These are phyloP conservation scores for Wickerhamomyces ciferrii DNA, from an alignment of 805 yeast genomes.

Conservation along the genomic window DNA sequence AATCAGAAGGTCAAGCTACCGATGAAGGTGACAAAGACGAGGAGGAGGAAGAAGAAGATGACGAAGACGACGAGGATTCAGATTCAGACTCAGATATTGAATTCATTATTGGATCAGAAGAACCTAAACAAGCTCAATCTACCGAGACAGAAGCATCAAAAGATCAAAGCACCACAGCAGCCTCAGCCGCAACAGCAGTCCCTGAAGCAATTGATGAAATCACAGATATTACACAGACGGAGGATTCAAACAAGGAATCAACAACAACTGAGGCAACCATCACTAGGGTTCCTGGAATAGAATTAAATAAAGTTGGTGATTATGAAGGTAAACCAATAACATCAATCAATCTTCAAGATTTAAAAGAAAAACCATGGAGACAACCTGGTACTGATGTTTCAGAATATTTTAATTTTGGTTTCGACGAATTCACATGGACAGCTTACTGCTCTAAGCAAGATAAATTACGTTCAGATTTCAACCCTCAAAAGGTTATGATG, in stretches of 20 bases:
- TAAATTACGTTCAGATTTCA: conserved; percentile 69
- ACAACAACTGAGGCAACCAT: conserved; percentile 28
- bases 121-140: conserved; percentile 12
- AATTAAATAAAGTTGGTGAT: conserved; percentile 69
- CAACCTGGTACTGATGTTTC: conserved; percentile 93
- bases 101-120: conserved; percentile 61
- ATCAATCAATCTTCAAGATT: conserved; percentile 68
- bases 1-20: conserved; percentile 12
- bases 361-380: conserved; percentile 97
- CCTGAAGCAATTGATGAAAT: conserved; percentile 29
- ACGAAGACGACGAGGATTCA: conserved; percentile 42
- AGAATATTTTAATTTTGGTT: conserved; percentile 95
- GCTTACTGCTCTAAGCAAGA: conserved; percentile 89
- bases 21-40: conserved; percentile 23
- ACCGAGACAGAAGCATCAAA: conserved; percentile 9
- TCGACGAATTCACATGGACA: conserved; percentile 94
- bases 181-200: conserved; percentile 19
- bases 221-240: conserved; percentile 24
- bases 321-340: conserved; percentile 81
- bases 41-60: conserved; percentile 39
- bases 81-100: conserved; percentile 69
- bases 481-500: conserved; percentile 75
- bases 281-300: conserved; percentile 41
- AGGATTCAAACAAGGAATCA: conserved; percentile 14
- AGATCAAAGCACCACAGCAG: conserved; percentile 3